Evolutionary conservation across 2,329 filamentous ascomycete genomes (phyloP).

Genomic region (Pseudopyricularia javanii): DNA sequence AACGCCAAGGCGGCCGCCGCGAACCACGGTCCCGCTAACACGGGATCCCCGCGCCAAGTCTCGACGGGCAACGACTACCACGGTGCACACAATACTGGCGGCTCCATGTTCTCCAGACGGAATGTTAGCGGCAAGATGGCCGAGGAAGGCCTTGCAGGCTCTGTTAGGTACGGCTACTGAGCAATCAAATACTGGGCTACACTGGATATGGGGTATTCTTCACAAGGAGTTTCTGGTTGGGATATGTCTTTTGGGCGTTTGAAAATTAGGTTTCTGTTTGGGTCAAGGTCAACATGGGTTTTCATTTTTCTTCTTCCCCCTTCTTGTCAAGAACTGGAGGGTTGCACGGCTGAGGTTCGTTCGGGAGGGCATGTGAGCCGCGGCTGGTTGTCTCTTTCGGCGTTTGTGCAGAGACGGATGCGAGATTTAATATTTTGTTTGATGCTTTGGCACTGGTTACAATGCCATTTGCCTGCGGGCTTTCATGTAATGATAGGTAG

Average conservation of each 20-base stretch:
- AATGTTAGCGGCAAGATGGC: constrained; percentile 63
- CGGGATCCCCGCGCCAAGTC: constrained; percentile 34
- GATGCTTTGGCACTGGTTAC: neutral
- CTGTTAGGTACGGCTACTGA: constrained; percentile 2
- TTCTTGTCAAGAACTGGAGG: too few relatives aligned
- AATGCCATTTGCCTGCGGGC: neutral
- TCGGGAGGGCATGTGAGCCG: too few relatives aligned
- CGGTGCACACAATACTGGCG: constrained; percentile 7
- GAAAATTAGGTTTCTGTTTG: neutral
- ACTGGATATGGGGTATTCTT: neutral
- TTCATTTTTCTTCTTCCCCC: neutral
- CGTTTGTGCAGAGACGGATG: neutral
- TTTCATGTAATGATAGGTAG: neutral
- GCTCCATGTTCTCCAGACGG: constrained; percentile 27
- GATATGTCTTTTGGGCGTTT: neutral
- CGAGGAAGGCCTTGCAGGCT: constrained; percentile 51
- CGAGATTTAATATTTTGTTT: neutral
- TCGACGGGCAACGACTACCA: constrained; percentile 47
- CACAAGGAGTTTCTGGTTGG: neutral
- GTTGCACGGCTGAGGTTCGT: too few relatives aligned
- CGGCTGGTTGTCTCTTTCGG: neutral
- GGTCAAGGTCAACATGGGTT: neutral
- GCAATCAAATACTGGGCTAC: neutral
- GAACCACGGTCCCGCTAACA: neutral
- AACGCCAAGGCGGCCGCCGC: constrained; percentile 14